Conservation (phyloP, 352 stramenopile genomes). For the Blastocystis sp. region DNA sequence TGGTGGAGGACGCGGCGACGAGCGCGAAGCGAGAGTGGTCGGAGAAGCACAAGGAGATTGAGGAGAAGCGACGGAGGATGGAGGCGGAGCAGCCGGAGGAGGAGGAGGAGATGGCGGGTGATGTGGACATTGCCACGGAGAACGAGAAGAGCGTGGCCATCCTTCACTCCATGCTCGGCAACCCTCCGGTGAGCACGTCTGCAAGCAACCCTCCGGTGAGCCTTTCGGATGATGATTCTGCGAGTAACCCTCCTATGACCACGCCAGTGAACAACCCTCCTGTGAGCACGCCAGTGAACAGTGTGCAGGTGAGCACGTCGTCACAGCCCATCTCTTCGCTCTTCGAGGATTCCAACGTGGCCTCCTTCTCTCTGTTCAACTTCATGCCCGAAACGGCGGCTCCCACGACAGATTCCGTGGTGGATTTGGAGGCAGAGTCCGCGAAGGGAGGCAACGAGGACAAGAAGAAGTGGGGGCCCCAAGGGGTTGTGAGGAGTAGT, state of each 20-base stretch:
- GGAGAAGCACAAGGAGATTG: conserved; percentile 48
- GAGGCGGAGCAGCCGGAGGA: not conserved
- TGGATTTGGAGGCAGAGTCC: not conserved
- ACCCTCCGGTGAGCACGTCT: not conserved
- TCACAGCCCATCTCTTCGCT: not conserved
- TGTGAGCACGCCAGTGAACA: not conserved
- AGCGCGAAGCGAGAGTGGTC: conserved; percentile 2
- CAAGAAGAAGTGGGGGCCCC: not conserved
- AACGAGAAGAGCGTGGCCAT: conserved; percentile 7
- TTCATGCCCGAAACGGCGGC: not conserved
- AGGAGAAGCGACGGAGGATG: conserved; percentile 2
- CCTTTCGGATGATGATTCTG: not conserved
- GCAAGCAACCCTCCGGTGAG: too few relatives aligned
- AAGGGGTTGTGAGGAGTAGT: not conserved
- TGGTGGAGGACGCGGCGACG: not conserved
- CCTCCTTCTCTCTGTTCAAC: conserved; percentile 39
- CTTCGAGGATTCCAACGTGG: conserved; percentile 17
- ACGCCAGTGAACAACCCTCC: not conserved
- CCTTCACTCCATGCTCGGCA: not conserved
- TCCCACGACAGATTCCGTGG: not conserved
- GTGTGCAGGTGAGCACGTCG: not conserved
- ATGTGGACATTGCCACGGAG: conserved; percentile 17
- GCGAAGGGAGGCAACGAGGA: not conserved
- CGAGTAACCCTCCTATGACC: too few relatives aligned
- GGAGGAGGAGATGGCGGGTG: not conserved